Conservation (phyloP, 2,329 filamentous ascomycete genomes). For the Dothistroma pini region DNA sequence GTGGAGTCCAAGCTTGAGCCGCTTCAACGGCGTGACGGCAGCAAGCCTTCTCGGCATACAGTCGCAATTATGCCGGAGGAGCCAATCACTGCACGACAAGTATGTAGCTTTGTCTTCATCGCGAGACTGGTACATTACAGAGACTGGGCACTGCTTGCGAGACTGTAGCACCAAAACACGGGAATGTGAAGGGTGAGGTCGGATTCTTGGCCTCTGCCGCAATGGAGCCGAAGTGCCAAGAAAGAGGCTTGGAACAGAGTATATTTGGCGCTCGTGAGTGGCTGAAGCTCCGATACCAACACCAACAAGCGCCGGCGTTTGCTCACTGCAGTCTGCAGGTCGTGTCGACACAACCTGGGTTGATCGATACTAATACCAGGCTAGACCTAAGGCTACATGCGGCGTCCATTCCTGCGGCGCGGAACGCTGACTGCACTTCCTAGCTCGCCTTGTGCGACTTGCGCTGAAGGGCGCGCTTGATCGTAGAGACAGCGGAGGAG, state of each 20-base stretch:
- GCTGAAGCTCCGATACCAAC: slow-evolving; percentile 12
- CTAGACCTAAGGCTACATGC: background rate
- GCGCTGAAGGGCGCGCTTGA: background rate
- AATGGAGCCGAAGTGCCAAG: background rate
- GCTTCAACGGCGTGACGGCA: background rate
- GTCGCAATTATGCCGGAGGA: background rate
- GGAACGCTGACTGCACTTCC: background rate
- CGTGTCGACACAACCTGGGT: background rate
- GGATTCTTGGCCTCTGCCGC: background rate
- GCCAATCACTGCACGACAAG: background rate
- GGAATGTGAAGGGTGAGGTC: background rate
- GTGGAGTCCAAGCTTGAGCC: slow-evolving; percentile 8
- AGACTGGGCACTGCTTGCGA: background rate
- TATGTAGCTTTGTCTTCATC: background rate
- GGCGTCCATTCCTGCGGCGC: slow-evolving; percentile 7
- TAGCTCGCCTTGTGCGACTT: background rate
- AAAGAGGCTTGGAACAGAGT: background rate
- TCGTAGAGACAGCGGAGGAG: background rate
- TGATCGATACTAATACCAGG: background rate
- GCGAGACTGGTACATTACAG: background rate
- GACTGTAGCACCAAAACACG: background rate
- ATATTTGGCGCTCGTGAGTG: slow-evolving; percentile 2
- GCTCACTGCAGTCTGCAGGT: slow-evolving; percentile 4
- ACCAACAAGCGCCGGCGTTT: slow-evolving; percentile 9
- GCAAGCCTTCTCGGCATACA: slow-evolving; percentile 3